Conservation (phyloP, 805 yeast genomes). For the Candida succiphila region DNA sequence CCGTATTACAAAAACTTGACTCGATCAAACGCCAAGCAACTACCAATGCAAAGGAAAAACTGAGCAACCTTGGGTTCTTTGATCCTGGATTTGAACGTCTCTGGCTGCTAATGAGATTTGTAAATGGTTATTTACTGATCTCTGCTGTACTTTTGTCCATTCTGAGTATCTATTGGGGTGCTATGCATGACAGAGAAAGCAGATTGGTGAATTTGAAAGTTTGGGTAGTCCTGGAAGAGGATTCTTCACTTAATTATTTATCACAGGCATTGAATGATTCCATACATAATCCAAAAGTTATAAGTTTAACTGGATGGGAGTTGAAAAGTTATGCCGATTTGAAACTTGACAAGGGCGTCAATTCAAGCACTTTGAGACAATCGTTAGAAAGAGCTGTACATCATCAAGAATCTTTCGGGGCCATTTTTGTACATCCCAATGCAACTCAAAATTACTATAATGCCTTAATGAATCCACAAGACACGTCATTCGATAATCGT, state of each 20-base stretch:
- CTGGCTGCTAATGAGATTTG: conserved; percentile 7
- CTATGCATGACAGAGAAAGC: conserved; percentile 20
- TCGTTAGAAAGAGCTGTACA: conserved; percentile 35
- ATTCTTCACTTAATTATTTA: conserved; percentile 1
- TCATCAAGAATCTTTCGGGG: conserved; percentile 52
- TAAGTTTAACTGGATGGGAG: conserved; percentile 10
- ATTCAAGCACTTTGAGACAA: conserved; percentile 12
- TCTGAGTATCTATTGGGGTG: conserved; percentile 34
- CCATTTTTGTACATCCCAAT: conserved; percentile 40
- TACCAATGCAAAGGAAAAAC: conserved; percentile 9
- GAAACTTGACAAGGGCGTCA: conserved; percentile 10
- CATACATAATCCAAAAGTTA: conserved; percentile 20
- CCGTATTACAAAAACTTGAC: conserved; percentile 4
- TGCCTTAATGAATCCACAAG: conserved; percentile 23
- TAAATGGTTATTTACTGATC: conserved; percentile 20
- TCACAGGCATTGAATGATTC: background rate
- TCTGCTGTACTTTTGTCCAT: conserved; percentile 24
- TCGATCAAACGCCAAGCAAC: conserved; percentile 9
- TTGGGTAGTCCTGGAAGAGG: conserved; percentile 21
- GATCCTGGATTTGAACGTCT: conserved; percentile 14
- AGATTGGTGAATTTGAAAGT: conserved; percentile 22
- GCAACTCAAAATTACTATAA: conserved; percentile 31
- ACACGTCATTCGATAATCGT: conserved; percentile 10
- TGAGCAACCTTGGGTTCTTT: conserved; percentile 16
- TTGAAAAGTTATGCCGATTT: conserved; percentile 19